These are phyloP conservation scores for Colletotrichum lindemuthianum DNA, from an alignment of 2,329 filamentous ascomycete species.

Conservation along the genomic window DNA sequence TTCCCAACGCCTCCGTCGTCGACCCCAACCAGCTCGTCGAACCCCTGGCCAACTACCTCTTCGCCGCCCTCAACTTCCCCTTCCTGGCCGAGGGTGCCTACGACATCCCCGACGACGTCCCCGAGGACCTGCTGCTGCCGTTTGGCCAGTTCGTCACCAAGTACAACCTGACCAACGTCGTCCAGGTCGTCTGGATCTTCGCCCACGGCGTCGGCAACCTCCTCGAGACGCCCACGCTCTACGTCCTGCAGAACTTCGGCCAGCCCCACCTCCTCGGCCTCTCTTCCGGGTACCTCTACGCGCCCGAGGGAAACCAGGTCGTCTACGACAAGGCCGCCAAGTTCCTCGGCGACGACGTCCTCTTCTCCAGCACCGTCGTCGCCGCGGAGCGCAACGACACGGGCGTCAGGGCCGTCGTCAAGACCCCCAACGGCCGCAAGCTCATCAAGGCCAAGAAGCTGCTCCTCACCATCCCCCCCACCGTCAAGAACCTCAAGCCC, in stretches of 20 bases:
- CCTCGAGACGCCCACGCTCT: constrained; percentile 50
- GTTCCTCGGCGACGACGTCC: constrained; percentile 41
- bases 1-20: constrained; percentile 32
- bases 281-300: constrained; percentile 49
- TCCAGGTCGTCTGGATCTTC: constrained; percentile 44
- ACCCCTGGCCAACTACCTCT: constrained; percentile 18
- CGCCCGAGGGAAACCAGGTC: constrained; percentile 38
- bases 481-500: constrained; percentile 37
- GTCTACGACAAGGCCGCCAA: constrained; percentile 42
- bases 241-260: constrained; percentile 49
- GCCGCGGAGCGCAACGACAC: constrained; percentile 36
- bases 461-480: constrained; percentile 42
- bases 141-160: constrained; percentile 32
- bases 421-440: constrained; percentile 39
- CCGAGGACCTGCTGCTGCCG: constrained; percentile 45
- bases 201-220: constrained; percentile 53
- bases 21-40: constrained; percentile 24
- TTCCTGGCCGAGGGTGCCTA: constrained; percentile 38
- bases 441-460: constrained; percentile 47
- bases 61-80: constrained; percentile 24
- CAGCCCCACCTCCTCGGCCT: constrained; percentile 38
- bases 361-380: constrained; percentile 42
- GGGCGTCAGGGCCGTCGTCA: constrained; percentile 40
- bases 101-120: constrained; percentile 48
- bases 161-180: constrained; percentile 26